Evolutionary conservation across 2,329 filamentous ascomycete species (phyloP).

Genomic region (Hymenotorrendiella dingleyae): DNA sequence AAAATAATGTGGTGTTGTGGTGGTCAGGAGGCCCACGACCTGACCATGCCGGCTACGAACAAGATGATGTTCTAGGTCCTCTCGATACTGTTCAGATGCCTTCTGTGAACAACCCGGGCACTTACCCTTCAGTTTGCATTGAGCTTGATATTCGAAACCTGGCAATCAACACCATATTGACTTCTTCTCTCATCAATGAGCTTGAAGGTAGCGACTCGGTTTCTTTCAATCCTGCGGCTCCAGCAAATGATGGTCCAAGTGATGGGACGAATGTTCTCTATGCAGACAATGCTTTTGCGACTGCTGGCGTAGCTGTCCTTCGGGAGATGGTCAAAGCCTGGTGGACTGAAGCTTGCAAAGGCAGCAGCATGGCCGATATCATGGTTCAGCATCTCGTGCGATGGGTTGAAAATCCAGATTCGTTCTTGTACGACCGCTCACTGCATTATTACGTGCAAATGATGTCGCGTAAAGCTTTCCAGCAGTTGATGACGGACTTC

Average conservation of each 20-base stretch:
- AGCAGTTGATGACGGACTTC: slow-evolving; percentile 96
- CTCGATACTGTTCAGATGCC: slow-evolving; percentile 90
- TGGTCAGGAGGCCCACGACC: slow-evolving; percentile 85
- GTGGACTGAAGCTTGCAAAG: slow-evolving; percentile 91
- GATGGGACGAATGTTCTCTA: slow-evolving; percentile 67
- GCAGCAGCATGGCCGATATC: slow-evolving; percentile 91
- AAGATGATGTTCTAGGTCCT: slow-evolving; percentile 77
- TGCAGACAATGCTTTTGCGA: slow-evolving; percentile 87
- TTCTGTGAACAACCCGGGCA: slow-evolving; percentile 84
- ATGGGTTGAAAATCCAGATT: slow-evolving; percentile 92
- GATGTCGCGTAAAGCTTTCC: slow-evolving; percentile 95
- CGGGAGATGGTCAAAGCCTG: slow-evolving; percentile 98
- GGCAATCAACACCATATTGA: slow-evolving; percentile 95
- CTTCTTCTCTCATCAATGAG: slow-evolving; percentile 93
- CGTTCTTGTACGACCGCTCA: slow-evolving; percentile 90
- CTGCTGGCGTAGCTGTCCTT: slow-evolving; percentile 81
- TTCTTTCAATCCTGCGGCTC: slow-evolving; percentile 72
- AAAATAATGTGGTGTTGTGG: slow-evolving; percentile 92
- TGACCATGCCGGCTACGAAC: slow-evolving; percentile 93
- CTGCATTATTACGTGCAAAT: slow-evolving; percentile 97
- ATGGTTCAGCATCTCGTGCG: slow-evolving; percentile 96
- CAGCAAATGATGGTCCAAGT: slow-evolving; percentile 50
- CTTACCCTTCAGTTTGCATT: slow-evolving; percentile 93
- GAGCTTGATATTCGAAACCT: slow-evolving; percentile 91
- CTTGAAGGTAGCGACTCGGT: slow-evolving; percentile 85